Evolutionary conservation across 768 basidiomycete species (phyloP), one percentile per base, ranked within the genome.

Genomic region (Tylopilus rubrobrunneus): DNA sequence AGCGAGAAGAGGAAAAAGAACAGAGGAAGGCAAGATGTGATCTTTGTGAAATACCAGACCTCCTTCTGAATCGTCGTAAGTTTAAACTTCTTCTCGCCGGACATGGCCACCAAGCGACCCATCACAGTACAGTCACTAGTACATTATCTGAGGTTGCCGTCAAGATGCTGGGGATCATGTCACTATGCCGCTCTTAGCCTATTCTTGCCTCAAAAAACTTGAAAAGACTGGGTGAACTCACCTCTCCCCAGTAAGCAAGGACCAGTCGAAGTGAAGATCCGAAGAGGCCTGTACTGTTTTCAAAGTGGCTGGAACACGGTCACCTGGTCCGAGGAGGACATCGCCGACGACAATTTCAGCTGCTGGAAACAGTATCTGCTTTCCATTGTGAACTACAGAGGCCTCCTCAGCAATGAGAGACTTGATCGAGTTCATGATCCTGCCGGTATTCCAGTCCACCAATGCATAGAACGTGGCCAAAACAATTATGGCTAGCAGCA

Each of bases 381-480:
- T 71, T 11, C 75, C 74, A 58, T 82, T 76, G 3, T 82, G 74
- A 27, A 80, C 70, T 19, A 82, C 74, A 41, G 77, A 77, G 21
- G 80, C 82, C 56, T 79, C 79, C 46, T 83, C 77, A 1, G 83
- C 79, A n/a, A 83, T 78, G 39, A 84, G 78, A 55, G 76, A 76
- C 65, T 78, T 80, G 64, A 82, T 80, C 1, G 76, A 77, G 19
- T 74, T 72, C 76, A 81, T n/a, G n/a, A n/a, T n/a, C n/a, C n/a
- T n/a, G n/a, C n/a, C n/a, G n/a, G n/a, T n/a, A n/a, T n/a, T n/a
- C n/a, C n/a, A n/a, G n/a, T n/a, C n/a, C n/a, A n/a, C n/a, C n/a
- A n/a, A n/a, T n/a, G n/a, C n/a, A n/a, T n/a, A n/a, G n/a, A n/a
- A n/a, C n/a, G n/a, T n/a, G n/a, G n/a, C n/a, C n/a, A n/a, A n/a